Base-by-base conservation (phyloP, 306 rosid genomes). In the Abrus pulchellus region DNA sequence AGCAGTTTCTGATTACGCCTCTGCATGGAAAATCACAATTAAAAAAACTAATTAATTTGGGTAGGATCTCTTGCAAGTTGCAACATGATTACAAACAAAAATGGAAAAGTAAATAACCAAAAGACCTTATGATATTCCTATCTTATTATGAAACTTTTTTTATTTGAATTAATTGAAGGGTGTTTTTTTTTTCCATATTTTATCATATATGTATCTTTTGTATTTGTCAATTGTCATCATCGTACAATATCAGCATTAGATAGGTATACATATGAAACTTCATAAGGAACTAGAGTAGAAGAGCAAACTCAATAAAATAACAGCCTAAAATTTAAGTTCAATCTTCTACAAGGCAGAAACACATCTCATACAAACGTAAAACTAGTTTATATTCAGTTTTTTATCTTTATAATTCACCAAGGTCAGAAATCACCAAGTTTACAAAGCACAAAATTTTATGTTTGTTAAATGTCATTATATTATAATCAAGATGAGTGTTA, bases 1-100 rank as follows among this genome's bases (percentile, higher is more conserved):
- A 95, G 88, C 78, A 95, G 93, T 89, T 95, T 95, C 83, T 95
- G 99, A 80, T 95, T 95, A 61, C 97, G 86, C 80, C 99, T 90
- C 99, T 95, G 83, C 70, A 79, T 40, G 48, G 57, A 67, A 76
- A 88, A 41, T 28, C 60, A 77, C 2, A 80, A 61, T 61, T 20
- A 72, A 75, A 27, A 53, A 14, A 74, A 84, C 57, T 75, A 14
- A 32, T 36, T 57, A 73, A 40, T 69, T 66, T 28, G 54, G 71
- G 73, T 40, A 36, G 78, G 65, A 83, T 57, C 61, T 72, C 75
- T 80, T 2, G 72, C 40, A 77, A 52, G 71, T 80, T 2, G 72
- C 40, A 77, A 52, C 2, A 44, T 41, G n/a, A 61, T 36, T 36
- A 67, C 13, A 48, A 59, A 75, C 20, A 48, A 52, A 75, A 56